Percentiles rank a stretch among this genome's conserved stretches.
These are phyloP conservation scores for Harringtonia lauricola DNA, from an alignment of 2,329 filamentous ascomycete genomes.

Conservation along the genomic window DNA sequence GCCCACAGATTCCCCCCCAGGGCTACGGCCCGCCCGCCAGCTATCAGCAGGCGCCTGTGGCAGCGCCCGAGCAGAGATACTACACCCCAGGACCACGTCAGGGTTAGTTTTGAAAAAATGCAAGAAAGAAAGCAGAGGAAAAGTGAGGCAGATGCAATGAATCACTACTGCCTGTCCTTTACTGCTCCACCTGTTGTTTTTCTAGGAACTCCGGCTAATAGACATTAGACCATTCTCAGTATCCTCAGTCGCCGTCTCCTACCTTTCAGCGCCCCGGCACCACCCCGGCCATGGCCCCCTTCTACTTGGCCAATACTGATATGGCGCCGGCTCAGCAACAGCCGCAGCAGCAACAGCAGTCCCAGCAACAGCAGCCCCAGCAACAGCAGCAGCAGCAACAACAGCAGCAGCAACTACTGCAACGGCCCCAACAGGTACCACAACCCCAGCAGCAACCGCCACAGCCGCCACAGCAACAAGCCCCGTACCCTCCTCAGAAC, in stretches of 20 bases:
- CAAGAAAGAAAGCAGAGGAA: background rate
- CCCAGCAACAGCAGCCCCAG: conserved; percentile 4
- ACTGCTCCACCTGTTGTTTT: too few species aligned
- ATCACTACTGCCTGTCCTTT: background rate
- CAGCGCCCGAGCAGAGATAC: conserved; percentile 49
- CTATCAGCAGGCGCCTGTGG: conserved; percentile 29
- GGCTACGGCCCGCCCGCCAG: conserved; percentile 26
- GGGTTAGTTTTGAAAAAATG: conserved; percentile 11
- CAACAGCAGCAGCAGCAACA: conserved; percentile 1
- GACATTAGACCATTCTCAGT: conserved; percentile 28
- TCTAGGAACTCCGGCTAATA: background rate
- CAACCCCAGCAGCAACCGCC: conserved; percentile 1
- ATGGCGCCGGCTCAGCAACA: conserved; percentile 24
- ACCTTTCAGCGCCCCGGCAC: conserved; percentile 43
- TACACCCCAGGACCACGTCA: conserved; percentile 48
- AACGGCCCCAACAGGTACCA: background rate
- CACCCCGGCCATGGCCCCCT: conserved; percentile 48
- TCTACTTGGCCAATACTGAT: conserved; percentile 56
- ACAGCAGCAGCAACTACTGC: background rate
- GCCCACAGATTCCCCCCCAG: conserved; percentile 34
- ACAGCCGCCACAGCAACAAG: conserved; percentile 1
- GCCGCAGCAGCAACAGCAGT: background rate
- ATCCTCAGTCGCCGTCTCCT: conserved; percentile 38
- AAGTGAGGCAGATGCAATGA: background rate
- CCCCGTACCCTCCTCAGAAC: background rate